Conservation (phyloP, 1,284 basidiomycete species). For the Ceratobasidium sp. region DNA sequence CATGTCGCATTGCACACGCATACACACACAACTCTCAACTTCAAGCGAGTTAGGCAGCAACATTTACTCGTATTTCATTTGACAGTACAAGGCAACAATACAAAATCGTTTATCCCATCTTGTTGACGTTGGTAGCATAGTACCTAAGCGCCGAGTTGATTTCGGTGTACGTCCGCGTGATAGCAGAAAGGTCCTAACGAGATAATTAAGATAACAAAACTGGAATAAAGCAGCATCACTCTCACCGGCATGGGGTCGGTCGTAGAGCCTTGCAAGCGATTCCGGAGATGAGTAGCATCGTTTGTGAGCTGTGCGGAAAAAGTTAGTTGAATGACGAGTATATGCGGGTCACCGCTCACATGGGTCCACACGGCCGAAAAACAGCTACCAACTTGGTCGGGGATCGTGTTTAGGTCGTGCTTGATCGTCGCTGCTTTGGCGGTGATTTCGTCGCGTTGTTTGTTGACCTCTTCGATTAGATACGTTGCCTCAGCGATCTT, state of each 20-base stretch:
- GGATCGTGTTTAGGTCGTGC: background rate
- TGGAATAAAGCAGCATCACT: background rate
- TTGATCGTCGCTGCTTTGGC: background rate
- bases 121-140: background rate
- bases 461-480: background rate
- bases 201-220: background rate
- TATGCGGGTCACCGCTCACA: background rate
- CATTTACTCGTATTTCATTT: slow-evolving; percentile 4
- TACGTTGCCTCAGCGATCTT: background rate
- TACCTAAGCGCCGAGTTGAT: background rate
- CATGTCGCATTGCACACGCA: too few species aligned
- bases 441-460: background rate
- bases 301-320: background rate
- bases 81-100: background rate
- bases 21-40: too few species aligned
- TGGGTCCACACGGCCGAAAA: background rate
- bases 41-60: too few species aligned
- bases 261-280: slow-evolving; percentile 3
- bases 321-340: background rate
- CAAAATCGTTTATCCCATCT: too few species aligned
- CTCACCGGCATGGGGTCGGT: slow-evolving; percentile 4
- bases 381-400: slow-evolving; percentile 2
- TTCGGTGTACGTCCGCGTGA: background rate
- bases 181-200: background rate
- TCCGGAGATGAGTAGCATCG: background rate